A percentile compares a stretch with the other conserved stretches of the same genome.
phyloP scores from a whole-genome alignment of 129 eudicot species.

The Tagetes patula region DNA sequence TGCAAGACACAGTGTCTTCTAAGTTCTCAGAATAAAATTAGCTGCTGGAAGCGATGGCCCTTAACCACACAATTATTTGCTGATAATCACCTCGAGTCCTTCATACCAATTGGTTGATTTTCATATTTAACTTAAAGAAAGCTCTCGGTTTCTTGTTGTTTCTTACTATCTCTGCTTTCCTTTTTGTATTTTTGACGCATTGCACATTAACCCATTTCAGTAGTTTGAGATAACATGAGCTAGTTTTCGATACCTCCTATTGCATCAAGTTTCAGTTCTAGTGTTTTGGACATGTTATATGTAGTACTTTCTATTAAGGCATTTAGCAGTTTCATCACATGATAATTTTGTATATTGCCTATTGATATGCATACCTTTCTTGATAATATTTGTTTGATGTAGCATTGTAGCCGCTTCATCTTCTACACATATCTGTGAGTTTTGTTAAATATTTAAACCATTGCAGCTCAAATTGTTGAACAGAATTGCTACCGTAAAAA shows the following conservation, averaged over 20 bases:
- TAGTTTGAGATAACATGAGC: not conserved
- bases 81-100: not conserved
- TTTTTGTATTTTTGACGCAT: not conserved
- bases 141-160: not conserved
- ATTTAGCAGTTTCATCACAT: not conserved
- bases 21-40: not conserved
- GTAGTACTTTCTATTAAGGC: not conserved
- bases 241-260: not conserved
- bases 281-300: not conserved
- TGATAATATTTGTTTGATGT: not conserved
- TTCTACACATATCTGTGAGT: conserved; percentile 25
- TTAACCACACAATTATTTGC: not conserved
- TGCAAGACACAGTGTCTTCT: not conserved
- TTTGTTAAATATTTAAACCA: conserved; percentile 45
- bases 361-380: conserved; percentile 12
- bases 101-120: conserved; percentile 7
- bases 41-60: not conserved
- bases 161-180: not conserved
- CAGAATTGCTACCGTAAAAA: conserved; percentile 94
- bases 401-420: conserved; percentile 11
- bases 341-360: not conserved
- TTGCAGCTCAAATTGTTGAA: conserved; percentile 96
- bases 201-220: not conserved
- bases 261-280: conserved; percentile 3
- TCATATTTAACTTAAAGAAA: not conserved